phyloP scores from a whole-genome alignment of 2,329 filamentous ascomycete species.

The Aspergillus ibericus region DNA sequence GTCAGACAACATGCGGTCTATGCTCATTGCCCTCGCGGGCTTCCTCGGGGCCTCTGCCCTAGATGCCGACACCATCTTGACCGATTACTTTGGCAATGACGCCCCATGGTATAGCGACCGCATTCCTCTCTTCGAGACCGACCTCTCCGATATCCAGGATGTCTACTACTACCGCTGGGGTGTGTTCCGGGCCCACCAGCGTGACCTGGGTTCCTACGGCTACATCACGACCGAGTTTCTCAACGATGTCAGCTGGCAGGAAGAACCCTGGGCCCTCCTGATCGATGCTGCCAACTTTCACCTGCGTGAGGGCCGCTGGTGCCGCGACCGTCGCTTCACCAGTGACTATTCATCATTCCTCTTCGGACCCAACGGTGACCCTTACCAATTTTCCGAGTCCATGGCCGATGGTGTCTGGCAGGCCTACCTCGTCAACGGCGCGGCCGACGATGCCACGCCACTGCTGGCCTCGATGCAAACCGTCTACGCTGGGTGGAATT shows the following conservation, averaged over 20 bases:
- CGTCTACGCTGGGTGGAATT: constrained; percentile 24
- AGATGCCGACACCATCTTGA: constrained; percentile 3
- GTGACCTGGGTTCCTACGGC: constrained; percentile 43
- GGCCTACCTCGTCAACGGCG: constrained; percentile 46
- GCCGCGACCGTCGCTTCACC: constrained; percentile 46
- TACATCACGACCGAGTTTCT: constrained; percentile 50
- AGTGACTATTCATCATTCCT: constrained; percentile 48
- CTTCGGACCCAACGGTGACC: constrained; percentile 40
- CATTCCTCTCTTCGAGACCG: constrained; percentile 20
- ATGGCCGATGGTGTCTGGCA: constrained; percentile 43
- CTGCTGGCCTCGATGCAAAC: constrained; percentile 29
- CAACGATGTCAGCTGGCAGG: constrained; percentile 45
- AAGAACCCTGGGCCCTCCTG: constrained; percentile 43
- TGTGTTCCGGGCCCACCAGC: constrained; percentile 47
- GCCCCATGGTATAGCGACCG: constrained; percentile 19
- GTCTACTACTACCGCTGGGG: constrained; percentile 51
- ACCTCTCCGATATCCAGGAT: constrained; percentile 24
- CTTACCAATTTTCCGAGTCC: constrained; percentile 47
- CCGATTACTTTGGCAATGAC: constrained; percentile 20
- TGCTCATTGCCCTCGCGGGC: background rate
- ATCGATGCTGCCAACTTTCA: constrained; percentile 50
- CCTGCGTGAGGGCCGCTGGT: constrained; percentile 47
- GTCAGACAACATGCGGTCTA: background rate
- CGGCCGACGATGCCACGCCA: constrained; percentile 30
- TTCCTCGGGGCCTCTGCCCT: background rate